These are phyloP conservation scores for Monilinia polystroma DNA, from an alignment of 2,329 filamentous ascomycete genomes.

Conservation along the genomic window DNA sequence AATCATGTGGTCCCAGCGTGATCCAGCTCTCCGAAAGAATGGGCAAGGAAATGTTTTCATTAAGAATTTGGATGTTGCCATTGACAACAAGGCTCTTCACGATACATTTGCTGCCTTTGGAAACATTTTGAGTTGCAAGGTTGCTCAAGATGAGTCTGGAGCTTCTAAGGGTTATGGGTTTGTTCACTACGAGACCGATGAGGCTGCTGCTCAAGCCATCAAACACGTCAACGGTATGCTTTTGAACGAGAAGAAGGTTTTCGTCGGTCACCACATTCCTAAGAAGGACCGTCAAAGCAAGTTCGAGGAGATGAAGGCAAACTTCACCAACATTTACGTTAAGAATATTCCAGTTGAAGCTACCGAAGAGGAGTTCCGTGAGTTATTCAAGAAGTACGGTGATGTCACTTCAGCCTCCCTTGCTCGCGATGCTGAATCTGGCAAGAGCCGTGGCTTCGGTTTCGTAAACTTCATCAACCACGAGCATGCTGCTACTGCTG, in stretches of 20 bases:
- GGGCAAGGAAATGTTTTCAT: conserved; percentile 99
- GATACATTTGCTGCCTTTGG: conserved; percentile 98
- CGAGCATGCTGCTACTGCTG: conserved; percentile 79
- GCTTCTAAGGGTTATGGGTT: conserved; percentile 99
- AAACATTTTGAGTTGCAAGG: conserved; percentile 99
- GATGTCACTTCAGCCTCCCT: conserved; percentile 95
- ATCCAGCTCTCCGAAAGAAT: conserved; percentile 97
- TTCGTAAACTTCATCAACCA: conserved; percentile 96
- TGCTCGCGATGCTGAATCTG: conserved; percentile 76
- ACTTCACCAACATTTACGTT: conserved; percentile 99
- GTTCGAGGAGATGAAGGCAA: conserved; percentile 99
- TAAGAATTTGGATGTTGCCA: conserved; percentile 98
- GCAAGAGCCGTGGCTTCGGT: conserved; percentile 92
- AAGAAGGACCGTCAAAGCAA: conserved; percentile 99
- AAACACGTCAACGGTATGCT: conserved; percentile 99
- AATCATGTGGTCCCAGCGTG: conserved; percentile 99
- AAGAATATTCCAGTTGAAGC: conserved; percentile 91
- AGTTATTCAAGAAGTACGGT: conserved; percentile 87
- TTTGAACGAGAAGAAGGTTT: conserved; percentile 99
- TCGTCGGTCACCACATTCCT: conserved; percentile 97
- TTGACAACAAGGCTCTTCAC: conserved; percentile 99
- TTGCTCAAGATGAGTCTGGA: conserved; percentile 93
- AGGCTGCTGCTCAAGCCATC: conserved; percentile 94
- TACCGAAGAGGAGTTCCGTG: conserved; percentile 90
- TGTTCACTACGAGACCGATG: conserved; percentile 98